Evolutionary conservation across 202 grass and related monocot species (phyloP), one percentile per base, ranked within the genome.

Genomic region (Tripidium arundinaceum): DNA sequence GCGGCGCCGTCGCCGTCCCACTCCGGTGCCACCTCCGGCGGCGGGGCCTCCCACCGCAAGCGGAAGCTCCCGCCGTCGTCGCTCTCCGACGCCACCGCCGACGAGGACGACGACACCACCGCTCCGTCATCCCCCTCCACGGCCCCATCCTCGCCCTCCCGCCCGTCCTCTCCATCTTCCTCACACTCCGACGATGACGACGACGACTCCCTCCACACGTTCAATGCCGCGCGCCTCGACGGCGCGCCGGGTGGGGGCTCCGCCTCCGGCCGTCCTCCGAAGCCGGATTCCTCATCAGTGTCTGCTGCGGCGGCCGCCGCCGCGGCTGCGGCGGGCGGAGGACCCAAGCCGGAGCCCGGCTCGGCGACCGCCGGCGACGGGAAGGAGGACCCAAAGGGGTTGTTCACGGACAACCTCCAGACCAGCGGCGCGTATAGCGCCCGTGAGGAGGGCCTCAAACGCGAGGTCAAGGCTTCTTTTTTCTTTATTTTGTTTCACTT

Each of bases 351-450:
- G 3, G 93, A 92, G 16, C 46, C 72, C 5, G 72, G 77, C 39
- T 79, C 86, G 25, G 83, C 68, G 14, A 80, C 81, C 62, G 21
- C 84, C 37, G 52, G 90, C 73, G 79, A 96, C 81, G 90, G 90
- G 16, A 91, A 99, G 84, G 97, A 99, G 70, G 93, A 93, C 25
- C 27, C 86, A 19, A 99, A 99, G 84, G 91, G 90, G 13, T 78
- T 96, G 19, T 99, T 96, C 65, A 96, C 96, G 9, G 96, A 99
- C 54, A 99, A 93, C 66, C 91, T 99, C 83, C 96, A 99, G 85
- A 91, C 96, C 1, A 96, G 96, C 54, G 96, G 96, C 39, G 96
- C 96, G 6, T 99, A 99, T 68, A 96, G 86, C 83, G 92, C 90
- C 28, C 90, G 96, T 43, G 96, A 99, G 72, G 96, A 99, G 76